Conservation (phyloP, 331 rosid species). For the Ulmus americana region DNA sequence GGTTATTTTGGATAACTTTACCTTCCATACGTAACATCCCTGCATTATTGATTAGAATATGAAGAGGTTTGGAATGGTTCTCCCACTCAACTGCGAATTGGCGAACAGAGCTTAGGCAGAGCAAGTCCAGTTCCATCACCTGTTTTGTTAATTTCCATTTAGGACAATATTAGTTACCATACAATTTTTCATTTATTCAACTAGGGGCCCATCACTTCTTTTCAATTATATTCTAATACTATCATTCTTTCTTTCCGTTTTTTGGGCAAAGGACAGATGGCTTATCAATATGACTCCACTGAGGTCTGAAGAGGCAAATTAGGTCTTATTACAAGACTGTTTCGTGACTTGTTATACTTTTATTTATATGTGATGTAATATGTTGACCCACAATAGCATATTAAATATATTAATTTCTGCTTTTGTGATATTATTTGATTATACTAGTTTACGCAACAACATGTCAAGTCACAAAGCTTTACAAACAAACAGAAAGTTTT, state of each 20-base stretch:
- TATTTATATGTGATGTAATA: not conserved
- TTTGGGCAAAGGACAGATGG: not conserved
- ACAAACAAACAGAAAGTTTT: not conserved
- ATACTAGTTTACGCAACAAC: not conserved
- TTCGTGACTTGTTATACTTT: not conserved
- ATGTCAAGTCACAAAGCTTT: not conserved
- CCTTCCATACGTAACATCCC: not conserved
- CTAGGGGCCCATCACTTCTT: not conserved
- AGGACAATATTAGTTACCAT: too few species aligned
- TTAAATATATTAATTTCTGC: not conserved
- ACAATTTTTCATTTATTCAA: too few species aligned
- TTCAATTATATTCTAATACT: not conserved
- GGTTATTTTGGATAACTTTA: not conserved
- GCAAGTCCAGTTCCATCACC: too few species aligned
- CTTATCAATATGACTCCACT: slow-evolving; percentile 1
- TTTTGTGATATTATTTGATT: not conserved
- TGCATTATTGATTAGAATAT: not conserved
- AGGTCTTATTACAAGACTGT: not conserved
- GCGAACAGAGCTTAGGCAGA: too few species aligned
- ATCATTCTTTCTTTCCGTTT: not conserved
- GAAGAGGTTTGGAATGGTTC: not conserved
- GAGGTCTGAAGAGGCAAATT: slow-evolving; percentile 8
- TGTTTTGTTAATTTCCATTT: too few species aligned
- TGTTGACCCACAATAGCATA: not conserved
- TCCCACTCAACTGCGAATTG: too few species aligned